A percentile compares a stretch with the other conserved stretches of the same genome.
Conservation (phyloP, 2,329 filamentous ascomycete species). For the Penicillium sp. region DNA sequence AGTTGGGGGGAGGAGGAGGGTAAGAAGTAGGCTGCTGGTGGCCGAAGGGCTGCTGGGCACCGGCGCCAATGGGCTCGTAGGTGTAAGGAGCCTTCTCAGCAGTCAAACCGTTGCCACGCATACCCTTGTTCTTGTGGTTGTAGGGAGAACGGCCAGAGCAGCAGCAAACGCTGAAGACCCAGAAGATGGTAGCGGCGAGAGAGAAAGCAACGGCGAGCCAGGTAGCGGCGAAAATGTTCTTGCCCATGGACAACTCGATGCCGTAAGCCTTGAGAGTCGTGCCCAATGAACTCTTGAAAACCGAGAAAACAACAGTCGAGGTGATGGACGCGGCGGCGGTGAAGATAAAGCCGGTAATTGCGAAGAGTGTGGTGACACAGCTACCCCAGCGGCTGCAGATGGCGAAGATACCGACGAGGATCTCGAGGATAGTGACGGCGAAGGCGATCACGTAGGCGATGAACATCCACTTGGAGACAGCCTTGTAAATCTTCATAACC, state of each 20-base stretch:
- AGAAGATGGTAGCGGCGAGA: constrained; percentile 77
- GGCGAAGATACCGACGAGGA: constrained; percentile 77
- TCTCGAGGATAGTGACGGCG: constrained; percentile 66
- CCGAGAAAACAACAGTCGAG: constrained; percentile 70
- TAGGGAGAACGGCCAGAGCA: constrained; percentile 67
- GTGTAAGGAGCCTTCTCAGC: constrained; percentile 63
- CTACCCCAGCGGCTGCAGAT: constrained; percentile 80
- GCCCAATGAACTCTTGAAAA: constrained; percentile 69
- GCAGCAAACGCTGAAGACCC: constrained; percentile 90
- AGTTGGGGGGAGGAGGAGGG: constrained; percentile 22
- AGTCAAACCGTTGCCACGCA: constrained; percentile 41
- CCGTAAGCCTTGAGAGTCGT: constrained; percentile 68
- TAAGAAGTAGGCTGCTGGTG: constrained; percentile 29
- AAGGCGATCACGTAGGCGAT: constrained; percentile 76
- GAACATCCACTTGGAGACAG: constrained; percentile 78
- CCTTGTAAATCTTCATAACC: constrained; percentile 71
- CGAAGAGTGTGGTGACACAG: constrained; percentile 77
- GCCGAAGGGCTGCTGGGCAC: constrained; percentile 20
- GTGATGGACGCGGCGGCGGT: constrained; percentile 67
- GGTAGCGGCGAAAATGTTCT: constrained; percentile 66
- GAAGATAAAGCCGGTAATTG: constrained; percentile 58
- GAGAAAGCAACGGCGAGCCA: constrained; percentile 82
- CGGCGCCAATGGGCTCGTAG: constrained; percentile 55
- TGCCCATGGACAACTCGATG: constrained; percentile 67
- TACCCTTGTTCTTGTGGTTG: constrained; percentile 40